phyloP scores from a whole-genome alignment of 495 filamentous ascomycete species.

The Mycothermus thermophilus region DNA sequence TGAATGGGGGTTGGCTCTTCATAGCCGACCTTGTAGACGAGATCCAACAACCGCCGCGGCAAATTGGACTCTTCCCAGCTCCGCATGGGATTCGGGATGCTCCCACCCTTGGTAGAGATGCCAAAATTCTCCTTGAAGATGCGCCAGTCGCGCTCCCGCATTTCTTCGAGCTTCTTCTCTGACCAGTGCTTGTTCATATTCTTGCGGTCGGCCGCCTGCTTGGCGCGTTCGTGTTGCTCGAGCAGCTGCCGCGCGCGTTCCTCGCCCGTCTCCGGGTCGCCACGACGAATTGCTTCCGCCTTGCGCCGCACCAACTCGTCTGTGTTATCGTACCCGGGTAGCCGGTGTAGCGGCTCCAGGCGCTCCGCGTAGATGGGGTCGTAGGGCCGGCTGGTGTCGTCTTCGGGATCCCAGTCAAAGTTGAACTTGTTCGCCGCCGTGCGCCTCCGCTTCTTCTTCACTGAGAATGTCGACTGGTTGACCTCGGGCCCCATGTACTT shows the following conservation, averaged over 20 bases:
- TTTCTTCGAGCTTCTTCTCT: constrained; percentile 86
- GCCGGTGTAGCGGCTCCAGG: constrained; percentile 49
- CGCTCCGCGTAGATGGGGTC: constrained; percentile 75
- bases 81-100: constrained; percentile 92
- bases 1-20: constrained; percentile 88
- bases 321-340: constrained; percentile 69
- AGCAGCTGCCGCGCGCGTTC: constrained; percentile 66
- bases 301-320: constrained; percentile 60
- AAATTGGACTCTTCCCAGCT: constrained; percentile 80
- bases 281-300: constrained; percentile 59
- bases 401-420: constrained; percentile 94
- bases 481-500: constrained; percentile 89
- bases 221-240: constrained; percentile 51
- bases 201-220: constrained; percentile 65
- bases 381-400: constrained; percentile 83
- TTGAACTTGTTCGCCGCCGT: constrained; percentile 98
- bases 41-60: constrained; percentile 65
- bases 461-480: constrained; percentile 78
- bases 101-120: constrained; percentile 78
- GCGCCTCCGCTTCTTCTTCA: constrained; percentile 88
- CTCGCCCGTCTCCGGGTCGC: constrained; percentile 68
- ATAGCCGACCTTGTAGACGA: constrained; percentile 79
- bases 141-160: constrained; percentile 97
- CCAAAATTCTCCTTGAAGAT: constrained; percentile 99
- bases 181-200: constrained; percentile 84